Percentiles rank a stretch among this genome's conserved stretches.
phyloP scores from a whole-genome alignment of 176 grass and related monocot species.

The Luzula sylvatica region DNA sequence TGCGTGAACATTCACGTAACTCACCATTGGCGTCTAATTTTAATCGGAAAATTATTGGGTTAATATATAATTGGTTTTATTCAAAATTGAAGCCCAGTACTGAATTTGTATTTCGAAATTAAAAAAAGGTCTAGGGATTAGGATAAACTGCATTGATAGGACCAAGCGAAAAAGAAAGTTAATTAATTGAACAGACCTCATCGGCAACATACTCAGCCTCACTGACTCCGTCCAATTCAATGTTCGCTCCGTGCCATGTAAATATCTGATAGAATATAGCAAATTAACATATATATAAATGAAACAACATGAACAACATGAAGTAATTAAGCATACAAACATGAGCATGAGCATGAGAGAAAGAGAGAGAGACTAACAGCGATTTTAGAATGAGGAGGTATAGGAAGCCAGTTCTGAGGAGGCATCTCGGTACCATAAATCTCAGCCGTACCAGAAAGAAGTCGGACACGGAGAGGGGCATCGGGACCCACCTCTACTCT shows the following conservation, averaged over 20 bases:
- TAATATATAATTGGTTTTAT: neutral
- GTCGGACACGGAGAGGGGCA: constrained; percentile 57
- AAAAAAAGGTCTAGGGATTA: neutral
- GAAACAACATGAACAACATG: neutral
- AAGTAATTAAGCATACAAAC: neutral
- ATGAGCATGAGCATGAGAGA: neutral
- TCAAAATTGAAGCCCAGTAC: neutral
- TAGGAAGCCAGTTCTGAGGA: constrained; percentile 64
- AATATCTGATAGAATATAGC: constrained; percentile 37
- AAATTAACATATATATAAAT: neutral
- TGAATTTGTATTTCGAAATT: too few species aligned
- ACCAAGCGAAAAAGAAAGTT: neutral
- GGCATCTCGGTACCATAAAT: constrained; percentile 87
- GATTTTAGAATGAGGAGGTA: constrained; percentile 70
- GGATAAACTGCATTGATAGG: neutral
- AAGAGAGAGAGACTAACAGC: constrained; percentile 29
- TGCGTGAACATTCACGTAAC: constrained; percentile 65
- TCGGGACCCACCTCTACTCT: constrained; percentile 73
- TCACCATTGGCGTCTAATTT: constrained; percentile 68
- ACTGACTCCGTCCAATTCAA: constrained; percentile 69
- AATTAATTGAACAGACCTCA: constrained; percentile 33
- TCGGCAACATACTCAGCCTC: constrained; percentile 85
- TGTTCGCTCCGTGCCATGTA: constrained; percentile 79
- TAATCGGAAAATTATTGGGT: neutral
- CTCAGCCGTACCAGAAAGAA: constrained; percentile 72